These are phyloP conservation scores for Podosphaera aphanis DNA, from an alignment of 2,329 filamentous ascomycete species.

Conservation along the genomic window DNA sequence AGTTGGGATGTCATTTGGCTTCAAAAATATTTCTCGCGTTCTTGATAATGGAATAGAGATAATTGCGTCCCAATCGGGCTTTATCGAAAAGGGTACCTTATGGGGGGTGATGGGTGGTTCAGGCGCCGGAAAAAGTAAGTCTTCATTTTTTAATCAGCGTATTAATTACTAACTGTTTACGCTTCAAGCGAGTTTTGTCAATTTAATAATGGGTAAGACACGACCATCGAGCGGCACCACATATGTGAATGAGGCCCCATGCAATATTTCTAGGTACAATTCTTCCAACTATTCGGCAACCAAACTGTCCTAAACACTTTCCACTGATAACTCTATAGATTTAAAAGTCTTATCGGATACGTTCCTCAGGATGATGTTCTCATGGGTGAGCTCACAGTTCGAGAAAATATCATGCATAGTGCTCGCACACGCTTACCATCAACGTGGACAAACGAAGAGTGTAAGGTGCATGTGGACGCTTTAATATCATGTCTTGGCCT, in stretches of 20 bases:
- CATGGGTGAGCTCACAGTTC: slow-evolving; percentile 33
- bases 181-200: slow-evolving; percentile 26
- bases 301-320: neutral
- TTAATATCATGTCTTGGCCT: slow-evolving; percentile 29
- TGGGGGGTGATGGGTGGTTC: slow-evolving; percentile 35
- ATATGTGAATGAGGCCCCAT: slow-evolving; percentile 23
- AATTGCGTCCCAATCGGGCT: slow-evolving; percentile 28
- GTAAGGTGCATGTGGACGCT: slow-evolving; percentile 29
- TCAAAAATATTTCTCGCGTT: slow-evolving; percentile 25
- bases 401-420: slow-evolving; percentile 37
- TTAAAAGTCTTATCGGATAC: slow-evolving; percentile 36
- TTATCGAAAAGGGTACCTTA: slow-evolving; percentile 28
- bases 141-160: slow-evolving; percentile 3
- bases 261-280: slow-evolving; percentile 12
- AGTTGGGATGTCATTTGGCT: slow-evolving; percentile 30
- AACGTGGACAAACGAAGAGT: slow-evolving; percentile 25
- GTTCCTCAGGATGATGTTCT: slow-evolving; percentile 39
- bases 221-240: slow-evolving; percentile 26
- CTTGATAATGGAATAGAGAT: slow-evolving; percentile 21
- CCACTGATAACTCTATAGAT: slow-evolving; percentile 15
- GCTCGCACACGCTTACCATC: slow-evolving; percentile 29
- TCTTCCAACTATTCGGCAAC: neutral
- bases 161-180: neutral
- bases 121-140: slow-evolving; percentile 29
- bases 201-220: slow-evolving; percentile 35